Percentiles rank a stretch among this genome's conserved stretches.
Conservation (phyloP, 2,329 filamentous ascomycete species). For the Trichoderma polysporum region DNA sequence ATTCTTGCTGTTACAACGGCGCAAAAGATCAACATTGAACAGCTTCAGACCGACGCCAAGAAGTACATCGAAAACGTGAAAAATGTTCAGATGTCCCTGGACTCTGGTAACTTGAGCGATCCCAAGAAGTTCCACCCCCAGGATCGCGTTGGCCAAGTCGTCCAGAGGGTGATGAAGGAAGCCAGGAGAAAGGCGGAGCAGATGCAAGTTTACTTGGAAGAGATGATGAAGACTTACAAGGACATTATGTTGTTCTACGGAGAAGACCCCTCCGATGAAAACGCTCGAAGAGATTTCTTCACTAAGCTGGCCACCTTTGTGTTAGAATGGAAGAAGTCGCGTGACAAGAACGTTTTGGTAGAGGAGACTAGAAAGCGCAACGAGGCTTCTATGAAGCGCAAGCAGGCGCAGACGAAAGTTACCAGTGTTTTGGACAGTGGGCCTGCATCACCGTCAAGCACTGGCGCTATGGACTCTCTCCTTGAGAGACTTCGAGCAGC, state of each 20-base stretch:
- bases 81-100: constrained; percentile 88
- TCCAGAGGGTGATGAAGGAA: constrained; percentile 94
- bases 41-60: constrained; percentile 81
- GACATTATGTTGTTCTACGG: constrained; percentile 97
- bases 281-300: constrained; percentile 93
- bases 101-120: constrained; percentile 91
- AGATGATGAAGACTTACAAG: constrained; percentile 87
- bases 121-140: constrained; percentile 98
- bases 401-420: constrained; percentile 68
- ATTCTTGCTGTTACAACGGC: constrained; percentile 74
- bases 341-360: constrained; percentile 81
- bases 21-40: constrained; percentile 94
- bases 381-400: constrained; percentile 89
- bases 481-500: constrained; percentile 93
- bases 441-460: constrained; percentile 67
- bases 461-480: constrained; percentile 92
- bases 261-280: constrained; percentile 88
- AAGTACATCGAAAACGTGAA: constrained; percentile 93
- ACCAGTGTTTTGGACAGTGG: constrained; percentile 40
- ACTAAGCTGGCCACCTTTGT: constrained; percentile 88
- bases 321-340: constrained; percentile 91
- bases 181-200: constrained; percentile 94
- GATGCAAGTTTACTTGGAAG: constrained; percentile 88
- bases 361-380: constrained; percentile 84
- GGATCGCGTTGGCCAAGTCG: constrained; percentile 88